Evolutionary conservation across 352 stramenopile species (phyloP).

Genomic region (Globisporangium heterothallicum): DNA sequence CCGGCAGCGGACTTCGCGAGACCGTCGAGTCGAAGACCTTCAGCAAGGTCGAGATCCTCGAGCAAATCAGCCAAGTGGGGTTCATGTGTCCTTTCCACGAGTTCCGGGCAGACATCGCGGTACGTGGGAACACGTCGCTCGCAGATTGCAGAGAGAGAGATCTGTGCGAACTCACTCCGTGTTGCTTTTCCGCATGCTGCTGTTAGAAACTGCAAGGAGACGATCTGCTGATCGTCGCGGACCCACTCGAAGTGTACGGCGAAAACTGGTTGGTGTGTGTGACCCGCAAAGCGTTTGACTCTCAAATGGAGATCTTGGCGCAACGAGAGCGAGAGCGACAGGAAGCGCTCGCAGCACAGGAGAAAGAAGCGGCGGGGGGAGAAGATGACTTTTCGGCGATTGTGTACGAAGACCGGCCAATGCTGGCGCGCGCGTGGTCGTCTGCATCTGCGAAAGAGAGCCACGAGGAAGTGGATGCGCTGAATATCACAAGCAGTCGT

Average conservation of each 20-base stretch:
- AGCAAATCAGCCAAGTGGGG: slow-evolving; percentile 69
- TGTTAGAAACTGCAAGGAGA: slow-evolving; percentile 58
- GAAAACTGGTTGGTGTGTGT: slow-evolving; percentile 83
- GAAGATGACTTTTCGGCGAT: slow-evolving; percentile 45
- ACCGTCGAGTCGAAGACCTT: slow-evolving; percentile 72
- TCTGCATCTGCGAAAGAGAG: slow-evolving; percentile 49
- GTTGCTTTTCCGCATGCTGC: no score
- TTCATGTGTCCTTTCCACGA: slow-evolving; percentile 82
- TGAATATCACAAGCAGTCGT: slow-evolving; percentile 42
- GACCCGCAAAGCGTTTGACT: slow-evolving; percentile 55
- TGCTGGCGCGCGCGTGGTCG: slow-evolving; percentile 52
- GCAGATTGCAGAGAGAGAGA: no score
- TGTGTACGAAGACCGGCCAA: slow-evolving; percentile 71
- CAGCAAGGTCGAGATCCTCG: slow-evolving; percentile 56
- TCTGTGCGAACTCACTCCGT: no score
- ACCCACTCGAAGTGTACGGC: slow-evolving; percentile 72
- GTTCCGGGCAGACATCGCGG: slow-evolving; percentile 13
- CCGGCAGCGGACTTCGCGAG: slow-evolving; percentile 65
- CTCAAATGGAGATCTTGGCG: slow-evolving; percentile 59
- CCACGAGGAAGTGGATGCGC: slow-evolving; percentile 57
- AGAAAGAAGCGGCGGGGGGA: slow-evolving; percentile 23
- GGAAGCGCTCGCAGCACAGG: slow-evolving; percentile 33
- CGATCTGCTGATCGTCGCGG: slow-evolving; percentile 70
- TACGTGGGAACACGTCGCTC: no score
- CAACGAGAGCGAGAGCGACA: slow-evolving; percentile 38